Percentiles rank a stretch among this genome's conserved stretches.
phyloP scores from a whole-genome alignment of 371 early-diverging fungal species.

The Mucor sp. region DNA sequence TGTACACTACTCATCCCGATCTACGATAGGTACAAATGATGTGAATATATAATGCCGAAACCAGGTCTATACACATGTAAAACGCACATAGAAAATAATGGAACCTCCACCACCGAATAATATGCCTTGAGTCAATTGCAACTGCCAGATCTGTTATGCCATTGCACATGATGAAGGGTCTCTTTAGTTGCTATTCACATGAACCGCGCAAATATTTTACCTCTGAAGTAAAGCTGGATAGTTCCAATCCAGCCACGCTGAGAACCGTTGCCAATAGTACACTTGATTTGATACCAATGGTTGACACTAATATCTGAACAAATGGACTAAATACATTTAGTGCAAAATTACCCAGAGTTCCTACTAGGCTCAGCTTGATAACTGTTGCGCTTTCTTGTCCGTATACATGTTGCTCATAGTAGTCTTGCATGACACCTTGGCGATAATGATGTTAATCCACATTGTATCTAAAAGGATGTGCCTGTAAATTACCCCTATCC shows the following conservation, averaged over 20 bases:
- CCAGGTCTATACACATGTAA: constrained; percentile 13
- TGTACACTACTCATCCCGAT: constrained; percentile 7
- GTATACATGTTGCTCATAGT: constrained; percentile 17
- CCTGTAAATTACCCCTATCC: no score
- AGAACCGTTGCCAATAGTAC: constrained; percentile 8
- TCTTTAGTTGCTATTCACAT: neutral
- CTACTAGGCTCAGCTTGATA: constrained; percentile 35
- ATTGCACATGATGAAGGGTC: neutral
- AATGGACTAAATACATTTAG: constrained; percentile 27
- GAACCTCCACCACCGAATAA: constrained; percentile 52
- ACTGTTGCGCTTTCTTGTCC: neutral
- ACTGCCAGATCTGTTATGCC: constrained; percentile 26
- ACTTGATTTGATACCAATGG: constrained; percentile 15
- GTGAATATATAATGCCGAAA: neutral
- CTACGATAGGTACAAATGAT: neutral
- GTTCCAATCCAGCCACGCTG: constrained; percentile 14
- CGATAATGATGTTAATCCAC: no score
- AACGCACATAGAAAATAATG: constrained; percentile 13
- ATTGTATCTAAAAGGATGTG: no score
- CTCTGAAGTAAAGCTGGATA: constrained; percentile 3
- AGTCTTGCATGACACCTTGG: constrained; percentile 33
- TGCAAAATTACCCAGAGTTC: constrained; percentile 36
- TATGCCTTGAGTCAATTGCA: constrained; percentile 28
- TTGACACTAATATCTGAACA: constrained; percentile 30
- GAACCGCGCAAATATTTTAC: neutral